These are phyloP conservation scores for Mycena metata DNA, from an alignment of 768 basidiomycete species.

Conservation along the genomic window DNA sequence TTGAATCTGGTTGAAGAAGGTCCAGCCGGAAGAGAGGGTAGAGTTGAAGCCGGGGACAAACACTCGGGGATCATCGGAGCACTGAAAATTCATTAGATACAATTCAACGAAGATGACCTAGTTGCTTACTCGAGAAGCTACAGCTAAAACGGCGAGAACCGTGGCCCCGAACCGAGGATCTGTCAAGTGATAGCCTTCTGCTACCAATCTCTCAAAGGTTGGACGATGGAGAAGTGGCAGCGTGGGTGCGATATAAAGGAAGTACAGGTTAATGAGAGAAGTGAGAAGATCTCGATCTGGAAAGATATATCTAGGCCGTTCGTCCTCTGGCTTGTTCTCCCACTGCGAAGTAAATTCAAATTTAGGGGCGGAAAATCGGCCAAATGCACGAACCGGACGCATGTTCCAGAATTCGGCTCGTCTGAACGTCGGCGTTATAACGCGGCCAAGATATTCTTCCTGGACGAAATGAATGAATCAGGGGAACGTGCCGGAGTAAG, in stretches of 20 bases:
- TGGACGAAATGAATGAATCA: not conserved
- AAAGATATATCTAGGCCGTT: constrained; percentile 52
- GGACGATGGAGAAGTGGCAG: constrained; percentile 78
- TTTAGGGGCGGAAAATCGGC: not conserved
- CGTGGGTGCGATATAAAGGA: constrained; percentile 61
- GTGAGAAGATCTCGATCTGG: constrained; percentile 64
- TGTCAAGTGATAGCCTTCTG: constrained; percentile 60
- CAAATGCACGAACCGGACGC: constrained; percentile 23
- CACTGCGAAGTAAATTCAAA: constrained; percentile 48
- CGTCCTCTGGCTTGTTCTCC: constrained; percentile 49
- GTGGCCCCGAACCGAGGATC: constrained; percentile 66
- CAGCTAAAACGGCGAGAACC: constrained; percentile 76
- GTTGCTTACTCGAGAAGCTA: constrained; percentile 62
- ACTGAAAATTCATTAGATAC: constrained; percentile 61
- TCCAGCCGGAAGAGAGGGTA: constrained; percentile 68
- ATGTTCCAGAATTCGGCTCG: constrained; percentile 41
- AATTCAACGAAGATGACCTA: constrained; percentile 48
- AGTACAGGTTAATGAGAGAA: constrained; percentile 70
- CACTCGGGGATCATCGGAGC: constrained; percentile 64
- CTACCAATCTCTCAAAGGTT: constrained; percentile 67
- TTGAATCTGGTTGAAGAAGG: constrained; percentile 73
- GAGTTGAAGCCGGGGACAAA: constrained; percentile 51
- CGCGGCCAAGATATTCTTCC: constrained; percentile 33
- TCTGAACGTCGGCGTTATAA: constrained; percentile 13
- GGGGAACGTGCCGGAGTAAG: too few species aligned